Evolutionary conservation across 257 asterid species (phyloP), one percentile per base, ranked within the genome.

Genomic region (Gynochthodes officinalis): DNA sequence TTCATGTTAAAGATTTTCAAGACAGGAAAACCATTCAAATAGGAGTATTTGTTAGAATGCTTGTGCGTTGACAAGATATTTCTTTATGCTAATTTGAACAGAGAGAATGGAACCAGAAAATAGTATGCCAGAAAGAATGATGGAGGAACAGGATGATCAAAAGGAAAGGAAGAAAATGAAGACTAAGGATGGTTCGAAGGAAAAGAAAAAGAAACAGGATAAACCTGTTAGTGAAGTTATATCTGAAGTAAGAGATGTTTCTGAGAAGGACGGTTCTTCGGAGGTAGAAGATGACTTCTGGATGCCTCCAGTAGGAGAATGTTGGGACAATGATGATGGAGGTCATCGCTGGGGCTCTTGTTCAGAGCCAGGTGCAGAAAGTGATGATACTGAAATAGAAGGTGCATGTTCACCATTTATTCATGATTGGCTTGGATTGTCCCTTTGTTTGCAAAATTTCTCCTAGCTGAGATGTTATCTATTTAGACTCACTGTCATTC

Each of bases 321-420:
- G 99, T 1, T 95, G 99, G 98, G 99, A 95, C 79, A 76, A 81
- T 4, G 99, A 95, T 76, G 92, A 95, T 82, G 96, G 97, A 53
- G 91, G 90, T 61, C 87, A 92, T 76, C 82, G 96, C 65, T 93
- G 98, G 97, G 90, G 88, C 32, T 85, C 95, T 37, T 90, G 62
- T 79, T 80, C 90, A 0, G 96, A 88, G 37, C 78, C 86, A 1
- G 95, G 77, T 64, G 76, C 78, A 42, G 95, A 87, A 80, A 79
- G 72, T 67, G 96, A 73, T 72, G 86, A 62, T 68, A 83, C 53
- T 75, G 83, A 52, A 67, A 82, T 73, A 57, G 88, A 88, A 84
- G 98, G 97, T 89, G 84, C 73, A 67, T 15, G 0, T 44, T 9
- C 67, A n/a, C 60, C 6, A 16, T 23, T 59, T 28, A 6, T 0